phyloP scores from a whole-genome alignment of 1,284 basidiomycete genomes.

The Ustilago xerochloae region DNA sequence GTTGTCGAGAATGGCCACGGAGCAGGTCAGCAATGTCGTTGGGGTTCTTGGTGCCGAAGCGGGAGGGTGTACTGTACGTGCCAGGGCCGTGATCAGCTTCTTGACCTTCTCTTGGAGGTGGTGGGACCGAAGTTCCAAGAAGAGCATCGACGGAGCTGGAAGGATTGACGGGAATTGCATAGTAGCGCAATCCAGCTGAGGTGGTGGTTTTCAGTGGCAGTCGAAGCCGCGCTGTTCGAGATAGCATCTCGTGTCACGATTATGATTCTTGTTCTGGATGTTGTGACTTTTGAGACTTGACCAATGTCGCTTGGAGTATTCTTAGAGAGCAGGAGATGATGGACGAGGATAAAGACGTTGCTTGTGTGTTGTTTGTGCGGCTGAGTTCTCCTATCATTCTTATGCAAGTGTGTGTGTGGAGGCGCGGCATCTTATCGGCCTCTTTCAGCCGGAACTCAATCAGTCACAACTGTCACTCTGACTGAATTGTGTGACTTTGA shows the following conservation, averaged over 20 bases:
- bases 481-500: background rate
- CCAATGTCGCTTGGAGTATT: too few species aligned
- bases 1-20: constrained; percentile 15
- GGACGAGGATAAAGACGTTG: too few species aligned
- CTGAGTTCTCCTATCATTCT: constrained; percentile 7
- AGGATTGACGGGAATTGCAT: constrained; percentile 58
- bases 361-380: too few species aligned
- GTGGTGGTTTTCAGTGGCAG: constrained; percentile 10
- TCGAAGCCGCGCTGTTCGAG: constrained; percentile 26
- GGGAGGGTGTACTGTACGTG: constrained; percentile 20
- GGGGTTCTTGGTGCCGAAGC: constrained; percentile 41
- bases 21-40: constrained; percentile 56
- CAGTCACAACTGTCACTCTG: too few species aligned
- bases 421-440: constrained; percentile 25
- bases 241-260: constrained; percentile 19
- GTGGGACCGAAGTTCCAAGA: constrained; percentile 53
- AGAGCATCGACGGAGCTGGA: constrained; percentile 58
- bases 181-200: constrained; percentile 1
- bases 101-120: constrained; percentile 41
- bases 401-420: constrained; percentile 33
- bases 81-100: constrained; percentile 13
- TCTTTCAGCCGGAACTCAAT: background rate
- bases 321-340: too few species aligned
- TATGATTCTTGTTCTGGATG: background rate
- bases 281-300: background rate